phyloP scores from a whole-genome alignment of 495 filamentous ascomycete genomes.

The Sporormia fimetaria region DNA sequence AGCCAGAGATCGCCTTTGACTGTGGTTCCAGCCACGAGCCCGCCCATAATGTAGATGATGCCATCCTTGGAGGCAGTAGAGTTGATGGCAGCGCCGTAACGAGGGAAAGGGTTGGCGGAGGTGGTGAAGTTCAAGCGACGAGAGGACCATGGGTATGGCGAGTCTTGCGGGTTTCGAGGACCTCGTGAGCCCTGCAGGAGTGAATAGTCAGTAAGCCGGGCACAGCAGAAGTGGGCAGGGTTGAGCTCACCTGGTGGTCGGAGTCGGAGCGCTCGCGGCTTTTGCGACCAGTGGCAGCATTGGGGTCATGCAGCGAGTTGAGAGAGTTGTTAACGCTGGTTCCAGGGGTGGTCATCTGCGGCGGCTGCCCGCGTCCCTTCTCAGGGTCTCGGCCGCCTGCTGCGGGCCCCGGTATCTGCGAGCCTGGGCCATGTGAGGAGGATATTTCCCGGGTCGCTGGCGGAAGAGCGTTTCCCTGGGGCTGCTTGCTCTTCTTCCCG shows the following conservation, averaged over 20 bases:
- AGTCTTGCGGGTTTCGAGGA: conserved; percentile 28
- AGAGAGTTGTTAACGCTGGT: conserved; percentile 56
- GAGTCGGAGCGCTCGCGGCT: conserved; percentile 36
- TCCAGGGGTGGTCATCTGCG: conserved; percentile 48
- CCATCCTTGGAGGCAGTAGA: conserved; percentile 87
- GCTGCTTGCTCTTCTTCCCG: conserved; percentile 54
- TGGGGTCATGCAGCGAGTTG: conserved; percentile 37
- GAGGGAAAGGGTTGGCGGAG: conserved; percentile 78
- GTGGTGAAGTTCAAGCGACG: conserved; percentile 75
- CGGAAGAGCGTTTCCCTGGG: conserved; percentile 41
- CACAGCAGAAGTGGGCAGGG: not conserved
- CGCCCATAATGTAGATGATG: conserved; percentile 96
- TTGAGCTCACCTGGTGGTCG: conserved; percentile 26
- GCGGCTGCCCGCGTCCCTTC: conserved; percentile 27
- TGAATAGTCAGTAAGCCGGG: conserved; percentile 3
- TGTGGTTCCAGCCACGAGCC: conserved; percentile 81
- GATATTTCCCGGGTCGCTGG: conserved; percentile 42
- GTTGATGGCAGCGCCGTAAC: conserved; percentile 96
- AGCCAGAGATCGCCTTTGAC: conserved; percentile 98
- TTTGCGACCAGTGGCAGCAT: conserved; percentile 40
- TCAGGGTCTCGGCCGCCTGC: conserved; percentile 15
- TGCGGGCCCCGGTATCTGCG: conserved; percentile 31
- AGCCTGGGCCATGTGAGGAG: conserved; percentile 28
- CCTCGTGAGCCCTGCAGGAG: conserved; percentile 33
- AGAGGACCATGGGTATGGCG: conserved; percentile 94